Conservation (phyloP, 306 rosid species). For the Castanopsis chinensis region DNA sequence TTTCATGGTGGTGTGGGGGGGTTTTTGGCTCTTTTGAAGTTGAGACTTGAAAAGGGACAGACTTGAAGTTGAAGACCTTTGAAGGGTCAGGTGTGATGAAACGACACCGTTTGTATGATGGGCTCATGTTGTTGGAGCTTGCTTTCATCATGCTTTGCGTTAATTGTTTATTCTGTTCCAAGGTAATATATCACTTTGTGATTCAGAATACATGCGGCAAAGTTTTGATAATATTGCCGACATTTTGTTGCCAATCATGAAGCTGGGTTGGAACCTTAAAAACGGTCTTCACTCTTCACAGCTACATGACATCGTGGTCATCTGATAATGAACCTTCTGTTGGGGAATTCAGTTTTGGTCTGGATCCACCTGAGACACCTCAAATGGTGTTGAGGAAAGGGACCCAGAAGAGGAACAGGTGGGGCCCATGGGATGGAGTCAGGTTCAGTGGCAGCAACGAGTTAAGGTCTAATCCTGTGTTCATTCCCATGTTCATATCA, state of each 20-base stretch:
- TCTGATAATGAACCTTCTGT: background rate
- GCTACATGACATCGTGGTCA: slow-evolving; percentile 22
- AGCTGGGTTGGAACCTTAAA: slow-evolving; percentile 29
- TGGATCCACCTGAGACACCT: slow-evolving; percentile 20
- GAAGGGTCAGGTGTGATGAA: background rate
- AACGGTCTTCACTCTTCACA: background rate
- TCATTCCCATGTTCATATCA: slow-evolving; percentile 9
- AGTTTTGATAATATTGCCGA: too few species aligned
- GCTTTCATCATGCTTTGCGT: slow-evolving; percentile 98
- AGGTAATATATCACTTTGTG: slow-evolving; percentile 37
- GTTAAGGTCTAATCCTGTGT: slow-evolving; percentile 9
- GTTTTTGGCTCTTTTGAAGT: background rate
- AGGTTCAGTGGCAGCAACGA: slow-evolving; percentile 19
- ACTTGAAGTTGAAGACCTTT: background rate
- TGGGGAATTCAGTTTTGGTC: slow-evolving; percentile 10
- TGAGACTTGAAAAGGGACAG: too few species aligned
- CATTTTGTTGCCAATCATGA: slow-evolving; percentile 24
- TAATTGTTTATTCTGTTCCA: slow-evolving; percentile 73
- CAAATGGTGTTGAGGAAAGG: slow-evolving; percentile 12
- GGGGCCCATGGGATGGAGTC: slow-evolving; percentile 35
- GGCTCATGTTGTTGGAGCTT: slow-evolving; percentile 68
- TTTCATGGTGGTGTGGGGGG: slow-evolving; percentile 28
- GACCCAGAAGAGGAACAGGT: slow-evolving; percentile 1
- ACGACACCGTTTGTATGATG: background rate
- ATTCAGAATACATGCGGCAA: too few species aligned